Evolutionary conservation across 208 protist genomes (phyloP).

Genomic region (Naegleria lovaniensis): DNA sequence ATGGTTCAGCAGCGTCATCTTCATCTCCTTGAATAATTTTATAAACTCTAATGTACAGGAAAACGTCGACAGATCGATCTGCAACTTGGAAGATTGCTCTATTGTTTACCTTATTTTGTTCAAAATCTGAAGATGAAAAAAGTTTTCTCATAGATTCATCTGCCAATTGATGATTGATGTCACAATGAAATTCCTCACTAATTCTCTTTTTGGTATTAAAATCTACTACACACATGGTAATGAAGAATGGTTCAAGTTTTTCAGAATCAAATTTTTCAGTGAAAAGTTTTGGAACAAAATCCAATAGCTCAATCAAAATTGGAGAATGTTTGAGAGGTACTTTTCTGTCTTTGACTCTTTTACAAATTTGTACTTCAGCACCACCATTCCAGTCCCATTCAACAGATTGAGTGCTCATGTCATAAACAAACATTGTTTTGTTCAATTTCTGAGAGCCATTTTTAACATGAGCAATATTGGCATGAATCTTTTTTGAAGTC

Average conservation of each 20-base stretch:
- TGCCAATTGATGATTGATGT: not conserved
- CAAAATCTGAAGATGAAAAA: not conserved
- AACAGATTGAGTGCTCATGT: slow-evolving; percentile 8
- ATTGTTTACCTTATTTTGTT: not conserved
- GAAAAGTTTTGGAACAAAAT: slow-evolving; percentile 10
- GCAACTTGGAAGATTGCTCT: not conserved
- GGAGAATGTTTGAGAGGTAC: not conserved
- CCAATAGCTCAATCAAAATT: slow-evolving; percentile 1
- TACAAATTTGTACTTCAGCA: slow-evolving; percentile 19
- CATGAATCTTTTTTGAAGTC: not conserved
- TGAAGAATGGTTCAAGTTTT: slow-evolving; percentile 23
- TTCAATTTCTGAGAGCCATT: not conserved
- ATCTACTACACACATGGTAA: not conserved
- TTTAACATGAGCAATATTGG: not conserved
- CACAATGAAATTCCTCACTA: not conserved
- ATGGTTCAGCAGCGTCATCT: not conserved
- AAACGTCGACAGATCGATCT: not conserved
- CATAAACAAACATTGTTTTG: slow-evolving; percentile 1
- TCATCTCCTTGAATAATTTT: slow-evolving; percentile 30
- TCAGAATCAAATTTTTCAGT: slow-evolving; percentile 12
- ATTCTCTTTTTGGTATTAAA: not conserved
- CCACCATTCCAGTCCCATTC: slow-evolving; percentile 14
- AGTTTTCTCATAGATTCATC: not conserved
- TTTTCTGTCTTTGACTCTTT: not conserved
- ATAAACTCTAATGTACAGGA: not conserved